These are phyloP conservation scores for Venturia pyrina DNA, from an alignment of 2,329 filamentous ascomycete genomes.

Conservation along the genomic window DNA sequence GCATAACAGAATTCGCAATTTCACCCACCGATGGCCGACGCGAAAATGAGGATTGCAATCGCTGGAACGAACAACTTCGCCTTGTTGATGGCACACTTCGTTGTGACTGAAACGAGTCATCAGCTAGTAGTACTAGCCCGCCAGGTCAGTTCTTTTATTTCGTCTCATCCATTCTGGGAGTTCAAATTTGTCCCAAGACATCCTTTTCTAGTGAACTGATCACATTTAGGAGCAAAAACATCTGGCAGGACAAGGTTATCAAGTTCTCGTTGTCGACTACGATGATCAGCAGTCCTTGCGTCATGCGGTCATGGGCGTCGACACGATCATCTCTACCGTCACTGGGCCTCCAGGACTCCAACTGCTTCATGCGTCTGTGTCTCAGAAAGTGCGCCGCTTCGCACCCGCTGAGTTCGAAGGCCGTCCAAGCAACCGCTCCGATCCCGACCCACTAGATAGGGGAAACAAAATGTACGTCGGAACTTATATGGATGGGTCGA, in stretches of 20 bases:
- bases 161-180: background rate
- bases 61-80: slow-evolving; percentile 53
- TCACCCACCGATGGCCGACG: background rate
- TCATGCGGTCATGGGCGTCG: slow-evolving; percentile 60
- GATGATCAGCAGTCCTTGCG: slow-evolving; percentile 45
- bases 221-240: slow-evolving; percentile 39
- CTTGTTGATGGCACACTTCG: slow-evolving; percentile 46
- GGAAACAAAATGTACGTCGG: slow-evolving; percentile 28
- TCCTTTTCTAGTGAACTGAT: background rate
- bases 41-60: slow-evolving; percentile 48
- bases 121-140: slow-evolving; percentile 62
- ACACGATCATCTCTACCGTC: slow-evolving; percentile 67
- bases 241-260: slow-evolving; percentile 47
- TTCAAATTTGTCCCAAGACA: background rate
- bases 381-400: slow-evolving; percentile 55
- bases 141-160: slow-evolving; percentile 36
- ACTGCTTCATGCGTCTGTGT: slow-evolving; percentile 61
- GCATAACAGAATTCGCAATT: background rate
- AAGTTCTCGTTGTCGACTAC: slow-evolving; percentile 63
- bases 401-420: slow-evolving; percentile 71
- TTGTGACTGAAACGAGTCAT: slow-evolving; percentile 53
- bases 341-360: slow-evolving; percentile 55
- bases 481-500: background rate
- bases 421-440: slow-evolving; percentile 43
- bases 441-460: slow-evolving; percentile 51